phyloP scores from a whole-genome alignment of 768 basidiomycete genomes.

The Rhizopogon sp. region DNA sequence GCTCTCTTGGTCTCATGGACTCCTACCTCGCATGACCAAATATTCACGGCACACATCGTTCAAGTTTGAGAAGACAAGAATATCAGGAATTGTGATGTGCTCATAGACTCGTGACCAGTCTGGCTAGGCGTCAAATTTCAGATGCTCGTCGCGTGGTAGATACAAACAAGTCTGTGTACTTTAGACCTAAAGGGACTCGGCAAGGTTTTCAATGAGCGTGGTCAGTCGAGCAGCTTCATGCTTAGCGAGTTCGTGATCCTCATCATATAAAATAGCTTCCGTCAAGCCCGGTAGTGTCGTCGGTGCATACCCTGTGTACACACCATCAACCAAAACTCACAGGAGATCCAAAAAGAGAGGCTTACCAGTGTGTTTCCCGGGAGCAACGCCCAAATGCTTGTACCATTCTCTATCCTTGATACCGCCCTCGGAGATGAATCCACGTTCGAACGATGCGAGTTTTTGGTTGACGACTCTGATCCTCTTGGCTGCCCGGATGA shows the following conservation, averaged over 20 bases:
- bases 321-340: background rate
- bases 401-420: slow-evolving; percentile 85
- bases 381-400: slow-evolving; percentile 78
- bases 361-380: slow-evolving; percentile 79
- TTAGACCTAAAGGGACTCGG: slow-evolving; percentile 21
- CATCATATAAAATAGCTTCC: slow-evolving; percentile 69
- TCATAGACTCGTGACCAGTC: background rate
- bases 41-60: no score
- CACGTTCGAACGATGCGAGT: slow-evolving; percentile 67
- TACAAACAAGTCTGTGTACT: background rate
- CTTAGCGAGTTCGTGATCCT: slow-evolving; percentile 54
- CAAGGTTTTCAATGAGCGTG: slow-evolving; percentile 48
- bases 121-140: no score
- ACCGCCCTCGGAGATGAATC: slow-evolving; percentile 75
- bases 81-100: background rate
- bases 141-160: background rate
- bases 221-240: slow-evolving; percentile 57
- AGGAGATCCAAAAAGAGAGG: slow-evolving; percentile 1
- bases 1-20: no score
- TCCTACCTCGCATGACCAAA: no score
- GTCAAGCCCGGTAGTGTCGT: slow-evolving; percentile 80
- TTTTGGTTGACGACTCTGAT: slow-evolving; percentile 60
- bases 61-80: no score
- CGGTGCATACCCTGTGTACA: slow-evolving; percentile 64
- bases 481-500: slow-evolving; percentile 55